These are phyloP conservation scores for Aureobasidium zeae DNA, from an alignment of 2,329 filamentous ascomycete species.

Conservation along the genomic window DNA sequence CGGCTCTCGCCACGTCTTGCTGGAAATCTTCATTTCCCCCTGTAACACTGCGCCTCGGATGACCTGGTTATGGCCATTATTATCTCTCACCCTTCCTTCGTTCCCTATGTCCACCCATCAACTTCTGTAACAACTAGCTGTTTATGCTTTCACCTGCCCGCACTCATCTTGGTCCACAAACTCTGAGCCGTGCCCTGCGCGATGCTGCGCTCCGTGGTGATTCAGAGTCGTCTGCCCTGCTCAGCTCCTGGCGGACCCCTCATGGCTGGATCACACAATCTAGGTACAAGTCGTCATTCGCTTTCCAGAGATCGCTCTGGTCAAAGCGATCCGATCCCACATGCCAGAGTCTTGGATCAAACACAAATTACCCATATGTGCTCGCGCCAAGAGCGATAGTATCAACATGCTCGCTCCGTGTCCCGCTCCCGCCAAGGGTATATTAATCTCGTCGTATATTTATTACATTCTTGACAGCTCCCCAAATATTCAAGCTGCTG, in stretches of 20 bases:
- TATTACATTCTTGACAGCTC: no score
- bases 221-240: background rate
- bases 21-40: background rate
- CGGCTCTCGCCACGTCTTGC: background rate
- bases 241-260: background rate
- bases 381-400: no score
- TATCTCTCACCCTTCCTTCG: background rate
- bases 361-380: no score
- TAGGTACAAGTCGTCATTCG: background rate
- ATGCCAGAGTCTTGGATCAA: no score
- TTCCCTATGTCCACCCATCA: background rate
- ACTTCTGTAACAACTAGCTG: conserved; percentile 3
- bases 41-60: no score
- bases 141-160: background rate
- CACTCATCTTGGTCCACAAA: background rate
- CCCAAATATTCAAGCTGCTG: no score
- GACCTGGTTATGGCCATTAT: no score
- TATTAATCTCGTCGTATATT: no score
- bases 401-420: no score
- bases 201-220: background rate
- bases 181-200: background rate
- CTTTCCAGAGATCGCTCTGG: background rate
- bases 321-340: background rate
- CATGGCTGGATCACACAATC: background rate
- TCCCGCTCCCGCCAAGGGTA: no score